A percentile compares a stretch with the other conserved stretches of the same genome.
phyloP scores from a whole-genome alignment of 768 basidiomycete species.

The Amylocystis lapponica region DNA sequence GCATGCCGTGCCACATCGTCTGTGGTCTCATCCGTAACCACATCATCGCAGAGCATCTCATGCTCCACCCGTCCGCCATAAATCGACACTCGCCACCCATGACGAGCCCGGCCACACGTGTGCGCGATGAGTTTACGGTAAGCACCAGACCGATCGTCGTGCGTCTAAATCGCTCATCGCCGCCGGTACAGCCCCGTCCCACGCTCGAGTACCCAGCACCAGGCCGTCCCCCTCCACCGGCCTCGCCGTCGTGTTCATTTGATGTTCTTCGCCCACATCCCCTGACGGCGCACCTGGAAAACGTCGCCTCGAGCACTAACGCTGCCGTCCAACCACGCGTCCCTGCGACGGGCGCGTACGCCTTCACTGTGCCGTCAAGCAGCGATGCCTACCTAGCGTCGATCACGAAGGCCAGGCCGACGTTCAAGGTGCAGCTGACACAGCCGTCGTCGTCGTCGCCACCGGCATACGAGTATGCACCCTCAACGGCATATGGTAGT shows the following conservation, averaged over 20 bases:
- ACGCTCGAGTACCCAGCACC: not conserved
- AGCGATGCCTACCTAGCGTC: not conserved
- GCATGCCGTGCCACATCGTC: not conserved
- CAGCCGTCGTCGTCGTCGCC: not conserved
- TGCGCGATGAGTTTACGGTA: no score
- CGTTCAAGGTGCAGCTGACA: constrained; percentile 9
- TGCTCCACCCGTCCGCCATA: not conserved
- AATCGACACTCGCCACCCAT: no score
- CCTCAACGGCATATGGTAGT: no score
- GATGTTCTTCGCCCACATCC: constrained; percentile 5
- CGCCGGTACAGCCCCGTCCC: no score
- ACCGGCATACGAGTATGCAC: not conserved
- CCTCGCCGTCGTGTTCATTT: no score
- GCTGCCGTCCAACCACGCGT: constrained; percentile 1
- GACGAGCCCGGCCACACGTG: no score
- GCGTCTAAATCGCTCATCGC: no score
- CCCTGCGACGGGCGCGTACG: not conserved
- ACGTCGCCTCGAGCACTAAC: constrained; percentile 6
- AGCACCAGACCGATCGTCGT: no score
- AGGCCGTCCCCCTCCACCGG: not conserved
- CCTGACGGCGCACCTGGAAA: constrained; percentile 8
- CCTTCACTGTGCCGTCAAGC: not conserved
- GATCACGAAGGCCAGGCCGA: constrained; percentile 5
- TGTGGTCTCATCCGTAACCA: no score
- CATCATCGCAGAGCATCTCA: constrained; percentile 1